Evolutionary conservation across 805 yeast genomes (phyloP).

Genomic region (Metschnikowia anglica): DNA sequence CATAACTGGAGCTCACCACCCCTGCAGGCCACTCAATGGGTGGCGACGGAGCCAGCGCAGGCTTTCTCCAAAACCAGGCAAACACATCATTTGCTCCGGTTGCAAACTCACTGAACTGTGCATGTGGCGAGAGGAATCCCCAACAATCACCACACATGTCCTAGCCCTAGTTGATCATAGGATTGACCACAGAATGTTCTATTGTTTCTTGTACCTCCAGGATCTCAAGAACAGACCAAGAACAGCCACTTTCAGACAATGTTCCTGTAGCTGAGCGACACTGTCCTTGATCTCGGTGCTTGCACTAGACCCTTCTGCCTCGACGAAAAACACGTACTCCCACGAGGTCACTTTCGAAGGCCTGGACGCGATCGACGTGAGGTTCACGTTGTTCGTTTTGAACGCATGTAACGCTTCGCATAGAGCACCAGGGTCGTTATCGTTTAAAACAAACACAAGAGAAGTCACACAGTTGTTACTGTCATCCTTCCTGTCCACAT

Average conservation of each 20-base stretch:
- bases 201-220: slow-evolving; percentile 9
- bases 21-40: too few relatives aligned
- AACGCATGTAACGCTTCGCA: slow-evolving; percentile 62
- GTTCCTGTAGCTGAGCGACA: slow-evolving; percentile 41
- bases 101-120: too few relatives aligned
- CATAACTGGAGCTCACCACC: too few relatives aligned
- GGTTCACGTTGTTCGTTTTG: slow-evolving; percentile 54
- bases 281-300: slow-evolving; percentile 34
- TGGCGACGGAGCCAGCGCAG: too few relatives aligned
- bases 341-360: slow-evolving; percentile 68
- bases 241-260: slow-evolving; percentile 51
- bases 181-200: too few relatives aligned
- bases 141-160: too few relatives aligned
- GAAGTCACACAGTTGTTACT: slow-evolving; percentile 42
- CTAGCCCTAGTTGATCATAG: too few relatives aligned
- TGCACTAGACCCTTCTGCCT: slow-evolving; percentile 48
- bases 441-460: slow-evolving; percentile 61
- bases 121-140: too few relatives aligned
- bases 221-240: slow-evolving; percentile 58
- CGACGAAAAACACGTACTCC: slow-evolving; percentile 83
- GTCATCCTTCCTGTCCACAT: too few relatives aligned
- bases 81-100: too few relatives aligned
- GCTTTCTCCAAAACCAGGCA: too few relatives aligned
- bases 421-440: slow-evolving; percentile 71
- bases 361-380: slow-evolving; percentile 73